Percentiles rank a stretch among this genome's conserved stretches.
phyloP scores from a whole-genome alignment of 441 rosid genomes.

The Populus hybrid region DNA sequence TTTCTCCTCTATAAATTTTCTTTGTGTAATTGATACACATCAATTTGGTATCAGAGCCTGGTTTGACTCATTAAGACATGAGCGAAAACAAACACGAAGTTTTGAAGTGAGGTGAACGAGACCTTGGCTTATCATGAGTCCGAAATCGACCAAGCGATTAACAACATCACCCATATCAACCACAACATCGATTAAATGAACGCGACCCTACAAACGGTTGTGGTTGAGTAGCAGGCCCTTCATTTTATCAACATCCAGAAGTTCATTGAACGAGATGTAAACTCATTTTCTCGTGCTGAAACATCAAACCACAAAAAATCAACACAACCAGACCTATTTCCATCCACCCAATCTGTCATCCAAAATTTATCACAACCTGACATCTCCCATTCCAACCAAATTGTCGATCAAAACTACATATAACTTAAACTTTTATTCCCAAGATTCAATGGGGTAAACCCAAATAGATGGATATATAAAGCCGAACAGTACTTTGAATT shows the following conservation, averaged over 20 bases:
- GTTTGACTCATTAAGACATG: neutral
- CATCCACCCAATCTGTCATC: neutral
- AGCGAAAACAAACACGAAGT: neutral
- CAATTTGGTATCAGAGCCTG: neutral
- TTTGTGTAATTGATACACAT: too few species aligned
- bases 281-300: neutral
- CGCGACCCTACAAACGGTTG: neutral
- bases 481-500: neutral
- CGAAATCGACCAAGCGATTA: neutral
- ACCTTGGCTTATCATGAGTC: neutral
- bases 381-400: neutral
- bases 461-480: neutral
- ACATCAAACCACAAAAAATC: neutral
- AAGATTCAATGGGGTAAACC: neutral
- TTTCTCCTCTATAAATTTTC: too few species aligned
- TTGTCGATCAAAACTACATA: neutral
- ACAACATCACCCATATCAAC: too few species aligned
- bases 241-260: neutral
- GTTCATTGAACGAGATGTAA: rapidly evolving
- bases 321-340: neutral
- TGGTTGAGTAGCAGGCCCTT: neutral
- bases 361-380: neutral
- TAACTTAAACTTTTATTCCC: neutral
- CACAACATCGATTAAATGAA: neutral
- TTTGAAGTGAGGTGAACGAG: neutral